These are phyloP conservation scores for Sisymbrium irio DNA, from an alignment of 345 rosid genomes.

Conservation along the genomic window DNA sequence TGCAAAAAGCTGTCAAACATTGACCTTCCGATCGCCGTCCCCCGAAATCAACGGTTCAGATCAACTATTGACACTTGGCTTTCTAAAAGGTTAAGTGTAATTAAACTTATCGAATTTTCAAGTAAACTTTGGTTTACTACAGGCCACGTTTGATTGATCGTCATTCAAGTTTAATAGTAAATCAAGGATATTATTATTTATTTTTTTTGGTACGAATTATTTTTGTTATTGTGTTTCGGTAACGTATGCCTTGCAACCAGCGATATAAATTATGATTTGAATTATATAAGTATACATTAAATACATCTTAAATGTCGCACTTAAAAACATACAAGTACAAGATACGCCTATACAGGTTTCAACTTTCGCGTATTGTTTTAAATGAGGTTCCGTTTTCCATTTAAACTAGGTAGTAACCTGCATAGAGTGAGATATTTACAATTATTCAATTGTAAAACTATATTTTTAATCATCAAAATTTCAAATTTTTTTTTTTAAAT, in stretches of 20 bases:
- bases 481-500: no score
- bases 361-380: neutral
- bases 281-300: neutral
- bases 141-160: constrained; percentile 5
- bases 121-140: neutral
- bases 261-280: neutral
- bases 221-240: neutral
- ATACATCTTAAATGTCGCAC: neutral
- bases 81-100: neutral
- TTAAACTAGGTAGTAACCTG: no score
- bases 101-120: neutral
- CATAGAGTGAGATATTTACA: no score
- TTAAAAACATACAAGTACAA: neutral
- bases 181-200: neutral
- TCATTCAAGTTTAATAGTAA: neutral
- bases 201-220: no score
- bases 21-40: constrained; percentile 19
- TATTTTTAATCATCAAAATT: no score
- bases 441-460: no score
- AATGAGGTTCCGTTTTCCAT: neutral
- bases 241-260: constrained; percentile 1
- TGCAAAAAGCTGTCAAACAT: constrained; percentile 16
- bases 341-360: neutral
- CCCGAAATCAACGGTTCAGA: constrained; percentile 7
- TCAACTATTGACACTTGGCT: constrained; percentile 21